Percentiles rank a stretch among this genome's conserved stretches.
These are phyloP conservation scores for Gnaphalium uliginosum DNA, from an alignment of 129 eudicot genomes.

Conservation along the genomic window DNA sequence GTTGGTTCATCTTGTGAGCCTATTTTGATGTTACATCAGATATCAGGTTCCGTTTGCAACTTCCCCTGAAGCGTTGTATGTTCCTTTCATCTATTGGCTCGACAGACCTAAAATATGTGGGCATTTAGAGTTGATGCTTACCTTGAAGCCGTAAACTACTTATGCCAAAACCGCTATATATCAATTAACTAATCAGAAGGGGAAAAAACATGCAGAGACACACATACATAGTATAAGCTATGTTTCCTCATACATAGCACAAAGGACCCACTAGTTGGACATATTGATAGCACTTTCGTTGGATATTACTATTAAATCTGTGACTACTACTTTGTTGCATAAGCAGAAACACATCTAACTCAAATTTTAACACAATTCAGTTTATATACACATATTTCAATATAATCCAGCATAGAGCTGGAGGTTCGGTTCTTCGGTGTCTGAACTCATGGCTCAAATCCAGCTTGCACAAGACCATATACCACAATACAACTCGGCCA, in stretches of 20 bases:
- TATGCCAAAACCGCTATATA: background rate
- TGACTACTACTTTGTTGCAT: background rate
- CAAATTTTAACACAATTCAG: conserved; percentile 4
- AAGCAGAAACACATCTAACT: conserved; percentile 10
- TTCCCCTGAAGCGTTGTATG: background rate
- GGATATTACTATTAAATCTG: background rate
- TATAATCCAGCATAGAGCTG: background rate
- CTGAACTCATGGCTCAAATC: background rate
- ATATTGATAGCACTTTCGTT: background rate
- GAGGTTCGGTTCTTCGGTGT: background rate
- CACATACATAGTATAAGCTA: background rate
- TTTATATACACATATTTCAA: conserved; percentile 1
- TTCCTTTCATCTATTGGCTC: too few species aligned
- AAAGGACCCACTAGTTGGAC: background rate
- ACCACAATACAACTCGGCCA: background rate
- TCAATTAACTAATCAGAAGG: background rate
- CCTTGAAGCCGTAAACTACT: background rate
- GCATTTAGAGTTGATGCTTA: background rate
- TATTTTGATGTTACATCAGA: background rate
- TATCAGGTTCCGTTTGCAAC: background rate
- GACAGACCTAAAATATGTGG: background rate
- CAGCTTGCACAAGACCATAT: background rate
- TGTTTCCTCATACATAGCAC: conserved; percentile 1
- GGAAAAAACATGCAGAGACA: background rate
- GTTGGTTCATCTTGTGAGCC: background rate